Evolutionary conservation across 2,329 filamentous ascomycete species (phyloP), one percentile per base, ranked within the genome.

Genomic region (Pseudogymnoascus sp.): DNA sequence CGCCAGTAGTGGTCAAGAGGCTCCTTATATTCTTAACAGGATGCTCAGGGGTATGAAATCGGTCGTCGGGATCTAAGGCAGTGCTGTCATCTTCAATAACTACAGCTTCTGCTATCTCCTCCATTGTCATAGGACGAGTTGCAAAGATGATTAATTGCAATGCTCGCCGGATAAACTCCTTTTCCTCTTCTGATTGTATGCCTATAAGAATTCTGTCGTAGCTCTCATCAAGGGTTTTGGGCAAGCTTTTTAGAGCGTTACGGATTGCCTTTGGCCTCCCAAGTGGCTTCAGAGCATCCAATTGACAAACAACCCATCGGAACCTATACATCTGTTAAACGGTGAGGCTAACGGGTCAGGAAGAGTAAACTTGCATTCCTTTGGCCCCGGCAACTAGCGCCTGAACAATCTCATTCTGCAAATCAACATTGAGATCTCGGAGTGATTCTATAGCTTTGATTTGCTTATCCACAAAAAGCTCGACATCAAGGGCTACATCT

Each of bases 231-330:
- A 73, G 61, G 44, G 62, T 63, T 12, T 65, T 66, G 13, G 71
- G 70, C 13, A 73, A 63, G 27, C 62, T 58, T n/a, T 59, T 63
- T 1, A 73, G 60, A 15, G 70, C 70, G 41, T 66, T 60, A 3
- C 68, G 65, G 1, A 66, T 65, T 5, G 66, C 65, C 27, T 48
- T 38, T 59, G 72, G 69, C 33, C 58, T 72, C 4, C 58, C 59
- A 10, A 67, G 63, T n/a, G 68, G 65, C 58, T 67, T 71, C 0
- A 72, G 61, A 42, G 69, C 68, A 60, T 73, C 71, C 31, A 72
- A 64, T 31, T 72, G 71, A 59, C 70, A 73, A 35, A 70, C 33
- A 7, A 70, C 69, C 71, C 69, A 72, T 21, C 70, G 71, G 48
- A 71, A 71, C 69, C 68, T 70, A 66, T 12, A 25, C 27, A 27